Evolutionary conservation across 805 yeast genomes (phyloP).

Genomic region (Kuraishia borneana): DNA sequence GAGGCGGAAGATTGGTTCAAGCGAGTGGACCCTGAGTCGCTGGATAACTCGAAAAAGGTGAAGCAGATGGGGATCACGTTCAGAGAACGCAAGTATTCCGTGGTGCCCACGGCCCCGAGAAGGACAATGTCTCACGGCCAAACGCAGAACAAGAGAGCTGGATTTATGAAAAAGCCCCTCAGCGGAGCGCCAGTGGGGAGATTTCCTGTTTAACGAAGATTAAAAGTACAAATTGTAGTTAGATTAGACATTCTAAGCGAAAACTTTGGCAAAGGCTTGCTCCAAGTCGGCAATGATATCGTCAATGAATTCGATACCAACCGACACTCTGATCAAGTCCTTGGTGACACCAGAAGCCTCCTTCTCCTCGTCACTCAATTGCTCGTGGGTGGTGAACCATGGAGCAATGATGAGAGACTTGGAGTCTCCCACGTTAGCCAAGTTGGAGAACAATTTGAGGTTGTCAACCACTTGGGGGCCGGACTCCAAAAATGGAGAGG

Average conservation of each 20-base stretch:
- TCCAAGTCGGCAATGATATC: slow-evolving; percentile 86
- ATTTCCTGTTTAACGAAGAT: too few relatives aligned
- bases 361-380: slow-evolving; percentile 75
- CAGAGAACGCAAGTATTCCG: slow-evolving; percentile 59
- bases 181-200: not conserved
- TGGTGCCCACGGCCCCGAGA: slow-evolving; percentile 65
- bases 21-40: slow-evolving; percentile 34
- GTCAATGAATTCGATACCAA: slow-evolving; percentile 86
- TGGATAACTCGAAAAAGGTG: slow-evolving; percentile 46
- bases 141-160: not conserved
- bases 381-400: slow-evolving; percentile 92
- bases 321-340: slow-evolving; percentile 79
- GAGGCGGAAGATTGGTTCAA: slow-evolving; percentile 70
- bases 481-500: slow-evolving; percentile 57
- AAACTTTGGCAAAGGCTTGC: slow-evolving; percentile 66
- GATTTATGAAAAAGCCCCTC: not conserved
- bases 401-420: slow-evolving; percentile 95
- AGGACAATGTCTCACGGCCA: slow-evolving; percentile 4
- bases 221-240: not conserved
- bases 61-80: slow-evolving; percentile 62
- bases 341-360: slow-evolving; percentile 76
- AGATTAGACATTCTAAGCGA: slow-evolving; percentile 9
- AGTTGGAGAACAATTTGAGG: slow-evolving; percentile 77
- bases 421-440: slow-evolving; percentile 96
- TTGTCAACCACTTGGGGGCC: slow-evolving; percentile 79